phyloP scores from a whole-genome alignment of 768 basidiomycete genomes.

The Chalciporus sphaerocephalus region DNA sequence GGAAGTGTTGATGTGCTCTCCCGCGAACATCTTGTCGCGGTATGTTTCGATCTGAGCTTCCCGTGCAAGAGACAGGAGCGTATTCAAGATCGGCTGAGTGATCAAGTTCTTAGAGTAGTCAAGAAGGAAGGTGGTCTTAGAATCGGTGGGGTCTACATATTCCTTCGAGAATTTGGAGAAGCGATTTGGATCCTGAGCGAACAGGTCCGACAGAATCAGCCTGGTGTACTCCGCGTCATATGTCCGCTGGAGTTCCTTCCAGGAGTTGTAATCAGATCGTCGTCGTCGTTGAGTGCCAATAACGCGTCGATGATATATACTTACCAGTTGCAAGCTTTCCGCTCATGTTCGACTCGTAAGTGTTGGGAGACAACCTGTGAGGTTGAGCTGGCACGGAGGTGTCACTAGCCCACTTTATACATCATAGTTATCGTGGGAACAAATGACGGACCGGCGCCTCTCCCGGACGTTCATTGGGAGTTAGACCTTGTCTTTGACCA shows the following conservation, averaged over 20 bases:
- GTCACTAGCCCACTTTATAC: constrained; percentile 16
- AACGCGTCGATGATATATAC: not conserved
- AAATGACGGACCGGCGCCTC: not conserved
- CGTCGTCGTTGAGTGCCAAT: not conserved
- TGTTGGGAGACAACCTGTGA: constrained; percentile 1
- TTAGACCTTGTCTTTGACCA: not conserved
- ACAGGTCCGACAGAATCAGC: constrained; percentile 89
- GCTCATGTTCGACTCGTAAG: constrained; percentile 42
- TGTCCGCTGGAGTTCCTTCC: constrained; percentile 85
- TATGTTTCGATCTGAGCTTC: constrained; percentile 83
- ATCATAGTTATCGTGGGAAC: constrained; percentile 23
- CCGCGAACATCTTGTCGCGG: constrained; percentile 91
- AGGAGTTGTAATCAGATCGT: constrained; percentile 72
- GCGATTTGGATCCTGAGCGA: constrained; percentile 80
- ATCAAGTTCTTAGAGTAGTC: constrained; percentile 98
- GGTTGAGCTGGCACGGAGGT: constrained; percentile 3
- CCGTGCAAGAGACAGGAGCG: constrained; percentile 72
- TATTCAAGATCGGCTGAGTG: constrained; percentile 75
- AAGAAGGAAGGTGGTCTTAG: constrained; percentile 77
- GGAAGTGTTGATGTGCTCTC: constrained; percentile 97
- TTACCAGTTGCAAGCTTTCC: constrained; percentile 61
- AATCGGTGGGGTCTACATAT: constrained; percentile 63
- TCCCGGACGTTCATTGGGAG: constrained; percentile 2
- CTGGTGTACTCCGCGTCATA: constrained; percentile 68
- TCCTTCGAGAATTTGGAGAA: constrained; percentile 81